phyloP scores from a whole-genome alignment of 306 rosid genomes.

The Cicer bijugum region DNA sequence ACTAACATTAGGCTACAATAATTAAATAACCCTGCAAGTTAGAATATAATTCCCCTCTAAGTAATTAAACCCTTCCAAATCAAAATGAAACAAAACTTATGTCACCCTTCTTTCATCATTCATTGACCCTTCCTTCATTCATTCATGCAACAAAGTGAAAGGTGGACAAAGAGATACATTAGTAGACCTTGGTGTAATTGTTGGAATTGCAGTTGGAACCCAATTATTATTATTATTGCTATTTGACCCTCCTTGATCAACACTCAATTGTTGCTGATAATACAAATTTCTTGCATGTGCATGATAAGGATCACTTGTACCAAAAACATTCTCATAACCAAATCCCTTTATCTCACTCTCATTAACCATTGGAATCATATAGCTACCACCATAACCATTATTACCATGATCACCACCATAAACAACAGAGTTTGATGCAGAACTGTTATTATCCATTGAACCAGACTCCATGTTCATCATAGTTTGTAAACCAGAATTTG shows the following conservation, averaged over 20 bases:
- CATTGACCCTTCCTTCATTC: constrained; percentile 45
- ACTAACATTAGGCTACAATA: constrained; percentile 44
- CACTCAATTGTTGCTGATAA: constrained; percentile 53
- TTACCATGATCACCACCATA: constrained; percentile 44
- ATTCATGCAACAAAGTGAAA: constrained; percentile 78
- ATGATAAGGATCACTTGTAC: constrained; percentile 51
- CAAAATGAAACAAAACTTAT: constrained; percentile 4
- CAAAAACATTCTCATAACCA: constrained; percentile 57
- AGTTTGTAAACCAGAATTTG: constrained; percentile 45
- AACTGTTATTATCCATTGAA: constrained; percentile 66
- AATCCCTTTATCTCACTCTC: constrained; percentile 36
- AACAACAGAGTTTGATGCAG: constrained; percentile 52
- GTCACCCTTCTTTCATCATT: constrained; percentile 27
- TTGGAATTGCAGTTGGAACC: constrained; percentile 77
- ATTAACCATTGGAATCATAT: constrained; percentile 56
- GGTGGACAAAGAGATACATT: constrained; percentile 59
- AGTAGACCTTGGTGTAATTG: constrained; percentile 58
- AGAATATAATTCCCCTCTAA: constrained; percentile 2
- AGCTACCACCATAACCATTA: constrained; percentile 43
- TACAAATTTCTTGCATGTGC: constrained; percentile 57
- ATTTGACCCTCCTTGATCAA: constrained; percentile 26
- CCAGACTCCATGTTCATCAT: constrained; percentile 59
- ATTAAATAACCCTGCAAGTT: constrained; percentile 37
- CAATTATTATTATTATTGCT: constrained; percentile 41
- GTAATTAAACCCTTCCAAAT: constrained; percentile 16